Conservation (phyloP, 2,329 filamentous ascomycete species). For the Helotiales sp. region DNA sequence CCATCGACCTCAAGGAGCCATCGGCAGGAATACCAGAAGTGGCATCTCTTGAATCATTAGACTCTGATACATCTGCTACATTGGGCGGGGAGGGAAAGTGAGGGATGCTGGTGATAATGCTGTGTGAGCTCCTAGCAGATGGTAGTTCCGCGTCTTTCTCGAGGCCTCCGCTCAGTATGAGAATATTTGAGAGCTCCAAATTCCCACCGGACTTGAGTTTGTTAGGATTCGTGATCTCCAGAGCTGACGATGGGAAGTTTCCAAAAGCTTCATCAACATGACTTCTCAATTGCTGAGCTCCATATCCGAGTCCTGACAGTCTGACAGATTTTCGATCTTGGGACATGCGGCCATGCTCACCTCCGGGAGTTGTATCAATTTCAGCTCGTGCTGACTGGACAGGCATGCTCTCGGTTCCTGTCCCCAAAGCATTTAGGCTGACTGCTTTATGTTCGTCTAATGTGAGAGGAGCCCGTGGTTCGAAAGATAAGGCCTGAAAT, state of each 20-base stretch:
- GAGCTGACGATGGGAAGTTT: conserved; percentile 25
- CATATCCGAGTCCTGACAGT: conserved; percentile 30
- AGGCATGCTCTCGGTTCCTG: neutral
- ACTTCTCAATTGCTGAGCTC: conserved; percentile 34
- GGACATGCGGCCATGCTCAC: neutral
- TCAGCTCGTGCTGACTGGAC: neutral
- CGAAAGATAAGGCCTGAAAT: neutral
- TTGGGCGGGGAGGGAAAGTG: conserved; percentile 8
- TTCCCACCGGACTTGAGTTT: neutral
- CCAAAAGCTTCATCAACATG: conserved; percentile 39
- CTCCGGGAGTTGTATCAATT: neutral
- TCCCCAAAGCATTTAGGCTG: neutral
- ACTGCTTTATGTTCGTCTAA: neutral
- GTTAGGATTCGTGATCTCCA: conserved; percentile 24
- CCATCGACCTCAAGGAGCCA: neutral
- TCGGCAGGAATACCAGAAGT: too few species aligned
- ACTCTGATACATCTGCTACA: neutral
- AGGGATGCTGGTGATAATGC: conserved; percentile 11
- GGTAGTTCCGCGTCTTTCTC: conserved; percentile 7
- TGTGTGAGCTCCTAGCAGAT: conserved; percentile 21
- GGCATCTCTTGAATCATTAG: neutral
- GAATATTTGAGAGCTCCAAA: neutral
- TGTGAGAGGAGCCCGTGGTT: neutral
- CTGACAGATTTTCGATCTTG: conserved; percentile 22
- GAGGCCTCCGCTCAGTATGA: neutral